Conservation (phyloP, 306 rosid species). For the Abrus pulchellus region DNA sequence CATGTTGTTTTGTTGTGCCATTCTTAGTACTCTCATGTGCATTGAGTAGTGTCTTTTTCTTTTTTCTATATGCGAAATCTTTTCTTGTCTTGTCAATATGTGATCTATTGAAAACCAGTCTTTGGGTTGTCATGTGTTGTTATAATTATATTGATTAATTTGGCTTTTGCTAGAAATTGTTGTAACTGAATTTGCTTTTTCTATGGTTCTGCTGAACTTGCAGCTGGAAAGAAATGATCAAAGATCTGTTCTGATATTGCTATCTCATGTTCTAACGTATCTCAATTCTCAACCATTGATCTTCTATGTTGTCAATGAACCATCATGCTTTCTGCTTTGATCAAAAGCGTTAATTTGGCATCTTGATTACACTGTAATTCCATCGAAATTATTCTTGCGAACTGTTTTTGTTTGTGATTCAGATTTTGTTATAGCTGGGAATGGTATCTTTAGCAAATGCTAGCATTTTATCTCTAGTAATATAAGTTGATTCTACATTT, state of each 20-base stretch:
- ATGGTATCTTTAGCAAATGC: not conserved
- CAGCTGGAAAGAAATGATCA: conserved; percentile 36
- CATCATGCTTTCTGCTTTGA: conserved; percentile 19
- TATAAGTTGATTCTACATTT: not conserved
- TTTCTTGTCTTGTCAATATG: not conserved
- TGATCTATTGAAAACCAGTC: conserved; percentile 16
- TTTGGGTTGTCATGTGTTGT: not conserved
- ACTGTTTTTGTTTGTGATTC: not conserved
- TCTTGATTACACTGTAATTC: conserved; percentile 10
- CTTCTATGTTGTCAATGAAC: conserved; percentile 25
- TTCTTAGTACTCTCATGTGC: conserved; percentile 22
- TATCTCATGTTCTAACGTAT: conserved; percentile 2
- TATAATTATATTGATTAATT: conserved; percentile 38
- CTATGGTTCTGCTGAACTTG: conserved; percentile 36
- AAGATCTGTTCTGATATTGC: conserved; percentile 32
- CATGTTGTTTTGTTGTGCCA: conserved; percentile 4
- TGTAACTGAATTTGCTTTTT: conserved; percentile 14
- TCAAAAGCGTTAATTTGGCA: conserved; percentile 2
- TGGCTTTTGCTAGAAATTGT: conserved; percentile 28
- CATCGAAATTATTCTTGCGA: conserved; percentile 25
- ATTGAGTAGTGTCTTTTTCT: not conserved
- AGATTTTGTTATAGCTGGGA: conserved; percentile 2
- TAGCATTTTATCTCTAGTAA: not conserved
- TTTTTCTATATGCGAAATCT: not conserved
- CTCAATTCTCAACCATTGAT: conserved; percentile 24